Evolutionary conservation across 371 early-diverging fungal genomes (phyloP), one percentile per base, ranked within the genome.

Genomic region (Cokeromyces recurvatus): DNA sequence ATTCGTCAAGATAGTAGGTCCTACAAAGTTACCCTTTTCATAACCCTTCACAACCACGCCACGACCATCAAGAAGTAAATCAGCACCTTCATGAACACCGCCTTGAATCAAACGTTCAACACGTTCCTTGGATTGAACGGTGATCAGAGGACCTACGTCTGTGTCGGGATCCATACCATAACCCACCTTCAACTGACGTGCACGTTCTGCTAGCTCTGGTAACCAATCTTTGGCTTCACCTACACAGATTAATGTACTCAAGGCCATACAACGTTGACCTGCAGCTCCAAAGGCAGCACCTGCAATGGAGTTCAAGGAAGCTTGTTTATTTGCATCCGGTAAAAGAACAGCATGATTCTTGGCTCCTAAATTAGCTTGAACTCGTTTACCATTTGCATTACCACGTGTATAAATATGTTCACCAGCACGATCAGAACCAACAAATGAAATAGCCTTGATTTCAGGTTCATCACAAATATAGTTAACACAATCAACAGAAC

Each of bases 221-320:
- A 91, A 60, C 95, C 95, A 95, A 19, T 90, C 77, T 51, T 79
- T 73, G 36, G 95, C 62, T 56, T 89, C 79, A 35, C 95, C 98
- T 23, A 97, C 97, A 63, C 96, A 87, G 23, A 97, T 78, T 10
- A 81, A 84, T 10, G 94, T 94, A 32, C 92, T 90, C 11, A 96
- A 78, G 36, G 97, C 98, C 91, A 91, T 91, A 66, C 91, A 92
- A 24, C 97, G 85, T 76, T 95, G 95, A 38, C 97, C 97, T 35
- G 97, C 96, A 38, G 96, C 96, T 43, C 98, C 98, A 60, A 96
- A 96, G 12, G 97, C 95, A 38, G 98, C 95, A 27, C 97, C 96
- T 15, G 87, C 82, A 32, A 97, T 82, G 42, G 85, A 80, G 64
- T 95, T 94, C 42, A 96, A 75, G 7, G 97, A 84, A 52, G 90